Conservation (phyloP, 2,329 filamentous ascomycete genomes). For the Berkeleyomyces rouxiae region DNA sequence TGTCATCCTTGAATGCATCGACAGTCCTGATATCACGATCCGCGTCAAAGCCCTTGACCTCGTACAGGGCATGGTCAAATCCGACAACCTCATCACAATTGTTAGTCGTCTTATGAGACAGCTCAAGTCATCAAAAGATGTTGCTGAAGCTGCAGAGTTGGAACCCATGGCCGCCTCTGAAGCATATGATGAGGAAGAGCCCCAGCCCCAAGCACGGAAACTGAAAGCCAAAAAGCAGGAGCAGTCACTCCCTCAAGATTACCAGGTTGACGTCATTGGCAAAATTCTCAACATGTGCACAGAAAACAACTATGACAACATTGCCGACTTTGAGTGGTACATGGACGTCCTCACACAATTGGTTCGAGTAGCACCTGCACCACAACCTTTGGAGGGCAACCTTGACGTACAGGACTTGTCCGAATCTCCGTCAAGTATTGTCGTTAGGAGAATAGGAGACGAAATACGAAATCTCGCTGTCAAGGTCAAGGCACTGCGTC, state of each 20-base stretch:
- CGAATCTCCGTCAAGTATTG: conserved; percentile 12
- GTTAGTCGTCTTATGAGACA: conserved; percentile 80
- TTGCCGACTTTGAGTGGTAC: conserved; percentile 95
- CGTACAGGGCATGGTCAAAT: conserved; percentile 83
- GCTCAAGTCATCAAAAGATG: conserved; percentile 42
- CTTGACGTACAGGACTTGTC: conserved; percentile 17
- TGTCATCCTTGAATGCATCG: conserved; percentile 90
- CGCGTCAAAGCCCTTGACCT: conserved; percentile 82
- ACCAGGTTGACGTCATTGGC: conserved; percentile 65
- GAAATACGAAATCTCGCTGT: conserved; percentile 85
- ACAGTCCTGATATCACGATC: conserved; percentile 91
- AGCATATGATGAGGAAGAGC: conserved; percentile 10
- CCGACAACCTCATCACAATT: conserved; percentile 67
- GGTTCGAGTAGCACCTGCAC: conserved; percentile 49
- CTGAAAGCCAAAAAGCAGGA: conserved; percentile 18
- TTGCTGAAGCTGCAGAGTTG: conserved; percentile 2
- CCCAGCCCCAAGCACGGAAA: background rate
- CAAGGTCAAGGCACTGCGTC: conserved; percentile 69
- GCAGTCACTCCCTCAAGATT: conserved; percentile 62
- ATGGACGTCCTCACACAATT: conserved; percentile 78
- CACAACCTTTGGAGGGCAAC: conserved; percentile 24
- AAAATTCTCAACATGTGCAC: conserved; percentile 82
- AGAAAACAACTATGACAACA: conserved; percentile 67
- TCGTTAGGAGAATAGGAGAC: conserved; percentile 45
- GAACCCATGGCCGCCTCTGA: background rate